A percentile compares a stretch with the other conserved stretches of the same genome.
Conservation (phyloP, 192 early-diverging fungal species). For the Rhizoclosmatium sp. region DNA sequence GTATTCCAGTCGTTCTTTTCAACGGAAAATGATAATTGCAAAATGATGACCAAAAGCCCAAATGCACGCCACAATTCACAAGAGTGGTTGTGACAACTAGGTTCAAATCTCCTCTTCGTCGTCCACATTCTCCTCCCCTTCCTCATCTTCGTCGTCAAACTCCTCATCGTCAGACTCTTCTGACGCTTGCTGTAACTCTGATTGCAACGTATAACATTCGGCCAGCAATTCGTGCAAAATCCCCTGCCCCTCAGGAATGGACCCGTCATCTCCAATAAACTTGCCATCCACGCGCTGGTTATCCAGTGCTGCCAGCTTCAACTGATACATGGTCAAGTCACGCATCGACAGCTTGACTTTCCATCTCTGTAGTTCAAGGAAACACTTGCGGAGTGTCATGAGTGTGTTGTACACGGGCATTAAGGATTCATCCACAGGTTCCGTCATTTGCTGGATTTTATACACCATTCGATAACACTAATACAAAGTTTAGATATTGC, state of each 20-base stretch:
- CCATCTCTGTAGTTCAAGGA: constrained; percentile 83
- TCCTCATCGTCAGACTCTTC: constrained; percentile 28
- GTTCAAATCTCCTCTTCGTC: not conserved
- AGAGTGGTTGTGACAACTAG: too few relatives aligned
- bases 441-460: constrained; percentile 75
- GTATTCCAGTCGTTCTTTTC: too few relatives aligned
- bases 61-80: too few relatives aligned
- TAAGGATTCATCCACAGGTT: constrained; percentile 81
- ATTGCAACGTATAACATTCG: constrained; percentile 79
- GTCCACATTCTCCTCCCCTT: constrained; percentile 16
- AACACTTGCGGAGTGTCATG: constrained; percentile 78
- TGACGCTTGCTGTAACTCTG: constrained; percentile 7
- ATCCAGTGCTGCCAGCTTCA: constrained; percentile 86
- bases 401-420: constrained; percentile 89
- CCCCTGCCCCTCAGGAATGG: constrained; percentile 86
- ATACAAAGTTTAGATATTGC: not conserved
- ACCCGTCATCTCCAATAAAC: constrained; percentile 83
- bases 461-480: constrained; percentile 87
- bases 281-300: constrained; percentile 81
- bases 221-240: constrained; percentile 85
- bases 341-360: constrained; percentile 75
- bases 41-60: too few relatives aligned
- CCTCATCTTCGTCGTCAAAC: constrained; percentile 10
- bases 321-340: constrained; percentile 87
- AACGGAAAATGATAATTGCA: too few relatives aligned